Evolutionary conservation across 108 stramenopile species (phyloP), one percentile per base, ranked within the genome.

Genomic region (Stephanodiscus minutulus): DNA sequence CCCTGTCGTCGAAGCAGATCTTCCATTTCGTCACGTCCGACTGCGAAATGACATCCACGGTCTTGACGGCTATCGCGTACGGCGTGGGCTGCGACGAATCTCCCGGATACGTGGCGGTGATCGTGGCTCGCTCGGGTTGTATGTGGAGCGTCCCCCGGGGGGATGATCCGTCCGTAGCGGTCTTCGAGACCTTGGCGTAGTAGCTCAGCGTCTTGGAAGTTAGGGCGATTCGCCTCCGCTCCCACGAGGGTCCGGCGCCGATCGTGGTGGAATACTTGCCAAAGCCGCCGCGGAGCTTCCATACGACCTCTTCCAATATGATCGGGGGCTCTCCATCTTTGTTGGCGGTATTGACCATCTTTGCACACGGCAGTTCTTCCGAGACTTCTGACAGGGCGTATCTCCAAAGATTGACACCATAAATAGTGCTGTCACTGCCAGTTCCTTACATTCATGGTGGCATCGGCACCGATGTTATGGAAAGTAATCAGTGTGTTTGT

Each of bases 201-300:
- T 93, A 90, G 20, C 66, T 60, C 7, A 93, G 62, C 8, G 25
- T 72, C 21, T 35, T 66, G 47, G 86, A 76, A 18, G 74, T 70
- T 21, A 93, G 59, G 1, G 86, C 84, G 33, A 93, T 64, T 11
- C 84, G 81, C 41, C 92, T 81, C 15, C 85, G 73, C 77, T 93
- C 90, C 92, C 92, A 93, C 1, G 82, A 61, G 1, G 39, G 37
- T 29, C 58, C 66, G 1, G 55, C 66, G 58, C 62, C 72, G 20
- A 79, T 64, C 5, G 74, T 77, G 20, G 77, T 63, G 43, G 87
- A 86, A 61, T 78, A 88, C 62, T 87, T 88, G 11, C 88, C 90
- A 33, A 91, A 69, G 20, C 92, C 92, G 49, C 80, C 82, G 5
- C 92, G 85, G 27, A 88, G 83, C 65, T 93, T 93, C 89, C 89